Conservation (phyloP, 257 asterid species). For the Verbascum thapsus region DNA sequence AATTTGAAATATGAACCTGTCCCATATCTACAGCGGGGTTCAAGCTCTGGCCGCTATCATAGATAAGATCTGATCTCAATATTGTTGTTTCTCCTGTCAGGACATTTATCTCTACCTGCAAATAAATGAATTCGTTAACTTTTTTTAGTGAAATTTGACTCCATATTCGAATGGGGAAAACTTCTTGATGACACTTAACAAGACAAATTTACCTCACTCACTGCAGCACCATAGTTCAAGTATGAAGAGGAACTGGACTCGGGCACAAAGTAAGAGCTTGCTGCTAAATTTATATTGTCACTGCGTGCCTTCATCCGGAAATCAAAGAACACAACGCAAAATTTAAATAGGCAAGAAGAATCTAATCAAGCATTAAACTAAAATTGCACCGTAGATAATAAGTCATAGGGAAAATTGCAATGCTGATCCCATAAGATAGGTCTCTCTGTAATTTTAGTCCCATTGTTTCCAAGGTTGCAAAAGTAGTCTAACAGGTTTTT, state of each 20-base stretch:
- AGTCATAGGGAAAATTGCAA: too few relatives aligned
- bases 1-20: conserved; percentile 44
- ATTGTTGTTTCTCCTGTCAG: conserved; percentile 64
- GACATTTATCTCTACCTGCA: conserved; percentile 65
- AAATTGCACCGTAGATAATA: too few relatives aligned
- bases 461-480: too few relatives aligned
- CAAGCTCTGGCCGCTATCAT: conserved; percentile 80
- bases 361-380: background rate
- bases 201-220: conserved; percentile 58
- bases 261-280: conserved; percentile 51
- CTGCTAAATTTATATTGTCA: conserved; percentile 46
- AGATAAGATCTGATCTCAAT: conserved; percentile 52
- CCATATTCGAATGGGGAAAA: background rate
- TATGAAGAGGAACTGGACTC: conserved; percentile 36
- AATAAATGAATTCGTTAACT: background rate
- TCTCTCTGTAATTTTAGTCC: too few relatives aligned
- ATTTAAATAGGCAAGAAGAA: background rate
- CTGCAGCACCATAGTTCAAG: conserved; percentile 61
- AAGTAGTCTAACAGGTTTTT: too few relatives aligned
- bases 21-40: conserved; percentile 77
- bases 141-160: background rate
- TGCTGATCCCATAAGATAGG: too few relatives aligned
- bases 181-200: background rate
- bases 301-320: conserved; percentile 41
- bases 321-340: background rate